A percentile compares a stretch with the other conserved stretches of the same genome.
Conservation (phyloP, 108 stramenopile species). For the Conticribra weissflogii region DNA sequence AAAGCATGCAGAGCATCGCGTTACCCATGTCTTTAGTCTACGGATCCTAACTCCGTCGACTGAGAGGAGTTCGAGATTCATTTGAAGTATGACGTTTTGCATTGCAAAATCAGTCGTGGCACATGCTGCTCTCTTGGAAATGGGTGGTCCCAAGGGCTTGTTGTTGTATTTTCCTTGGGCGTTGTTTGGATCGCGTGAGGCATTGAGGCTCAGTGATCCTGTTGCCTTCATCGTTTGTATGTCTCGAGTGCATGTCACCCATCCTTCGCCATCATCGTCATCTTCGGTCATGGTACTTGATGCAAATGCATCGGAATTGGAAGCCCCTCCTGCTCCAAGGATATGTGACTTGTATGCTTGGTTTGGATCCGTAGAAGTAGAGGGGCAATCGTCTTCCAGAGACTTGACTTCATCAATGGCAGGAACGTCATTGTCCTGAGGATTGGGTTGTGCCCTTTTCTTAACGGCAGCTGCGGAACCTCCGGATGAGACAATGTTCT, state of each 20-base stretch:
- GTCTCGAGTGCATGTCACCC: slow-evolving; percentile 79
- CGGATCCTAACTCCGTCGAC: slow-evolving; percentile 89
- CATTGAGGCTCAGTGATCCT: slow-evolving; percentile 48
- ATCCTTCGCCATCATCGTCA: slow-evolving; percentile 91
- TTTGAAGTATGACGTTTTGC: slow-evolving; percentile 98
- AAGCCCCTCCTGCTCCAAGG: slow-evolving; percentile 47
- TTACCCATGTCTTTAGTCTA: slow-evolving; percentile 91
- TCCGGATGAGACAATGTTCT: slow-evolving; percentile 30
- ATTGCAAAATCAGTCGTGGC: slow-evolving; percentile 99
- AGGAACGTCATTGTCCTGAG: slow-evolving; percentile 16
- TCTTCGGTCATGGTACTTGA: slow-evolving; percentile 65
- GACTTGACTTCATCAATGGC: neutral
- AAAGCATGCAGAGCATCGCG: slow-evolving; percentile 95
- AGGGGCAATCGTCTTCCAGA: slow-evolving; percentile 7
- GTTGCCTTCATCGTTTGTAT: slow-evolving; percentile 62
- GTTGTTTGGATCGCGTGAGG: slow-evolving; percentile 7
- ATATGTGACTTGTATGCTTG: slow-evolving; percentile 57
- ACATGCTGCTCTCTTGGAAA: slow-evolving; percentile 80
- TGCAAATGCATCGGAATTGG: slow-evolving; percentile 44
- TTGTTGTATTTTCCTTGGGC: slow-evolving; percentile 2
- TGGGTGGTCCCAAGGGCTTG: slow-evolving; percentile 48
- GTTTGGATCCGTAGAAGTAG: slow-evolving; percentile 9
- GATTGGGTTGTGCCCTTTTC: slow-evolving; percentile 16
- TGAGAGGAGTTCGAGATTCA: slow-evolving; percentile 90
- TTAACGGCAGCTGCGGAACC: slow-evolving; percentile 52